Evolutionary conservation across 495 filamentous ascomycete genomes (phyloP).

Genomic region (Annulohypoxylon maeteangense): DNA sequence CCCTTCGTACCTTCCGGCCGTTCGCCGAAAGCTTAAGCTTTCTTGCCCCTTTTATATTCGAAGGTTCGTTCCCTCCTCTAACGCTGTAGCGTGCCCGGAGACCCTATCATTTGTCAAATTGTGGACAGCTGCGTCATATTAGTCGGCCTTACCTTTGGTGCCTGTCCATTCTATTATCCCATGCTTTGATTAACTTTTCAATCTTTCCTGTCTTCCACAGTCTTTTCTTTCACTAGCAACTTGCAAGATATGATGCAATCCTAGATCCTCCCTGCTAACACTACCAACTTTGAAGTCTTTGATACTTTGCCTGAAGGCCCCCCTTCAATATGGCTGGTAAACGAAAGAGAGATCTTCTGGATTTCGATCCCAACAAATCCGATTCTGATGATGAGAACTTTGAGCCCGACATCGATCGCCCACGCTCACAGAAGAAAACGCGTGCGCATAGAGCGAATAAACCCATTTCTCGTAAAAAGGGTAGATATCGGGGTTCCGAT

Average conservation of each 20-base stretch:
- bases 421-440: constrained; percentile 57
- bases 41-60: constrained; percentile 6
- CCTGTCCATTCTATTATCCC: background rate
- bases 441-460: constrained; percentile 46
- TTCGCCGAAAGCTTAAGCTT: background rate
- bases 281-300: background rate
- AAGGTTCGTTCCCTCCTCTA: background rate
- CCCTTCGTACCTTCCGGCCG: background rate
- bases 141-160: background rate
- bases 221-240: background rate
- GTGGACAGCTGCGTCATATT: background rate
- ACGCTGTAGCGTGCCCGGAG: too few species aligned
- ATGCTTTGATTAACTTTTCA: background rate
- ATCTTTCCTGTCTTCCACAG: background rate
- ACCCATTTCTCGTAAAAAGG: constrained; percentile 52
- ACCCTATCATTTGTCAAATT: background rate
- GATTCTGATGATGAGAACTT: constrained; percentile 88
- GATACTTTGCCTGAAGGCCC: background rate
- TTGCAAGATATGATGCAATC: background rate
- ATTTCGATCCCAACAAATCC: constrained; percentile 84
- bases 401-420: constrained; percentile 58
- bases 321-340: constrained; percentile 64
- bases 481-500: constrained; percentile 66
- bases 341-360: constrained; percentile 67
- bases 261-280: constrained; percentile 8